These are phyloP conservation scores for Zarea fungicola DNA, from an alignment of 2,329 filamentous ascomycete genomes.

Conservation along the genomic window DNA sequence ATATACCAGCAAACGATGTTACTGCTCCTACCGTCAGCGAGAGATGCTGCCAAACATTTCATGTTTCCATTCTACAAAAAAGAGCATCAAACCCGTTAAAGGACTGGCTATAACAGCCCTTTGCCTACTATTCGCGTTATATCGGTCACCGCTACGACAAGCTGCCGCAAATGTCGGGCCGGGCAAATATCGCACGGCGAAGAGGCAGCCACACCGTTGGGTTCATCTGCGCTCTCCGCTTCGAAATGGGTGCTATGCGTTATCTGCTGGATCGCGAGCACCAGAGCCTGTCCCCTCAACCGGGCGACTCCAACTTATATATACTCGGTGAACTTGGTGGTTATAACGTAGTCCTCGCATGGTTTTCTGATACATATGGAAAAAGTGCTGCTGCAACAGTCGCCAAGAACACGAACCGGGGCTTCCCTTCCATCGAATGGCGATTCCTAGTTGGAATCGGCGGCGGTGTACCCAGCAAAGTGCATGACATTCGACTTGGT, in stretches of 20 bases:
- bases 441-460: slow-evolving; percentile 24
- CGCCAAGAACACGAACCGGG: slow-evolving; percentile 13
- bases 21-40: too few relatives aligned
- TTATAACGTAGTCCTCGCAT: slow-evolving; percentile 17
- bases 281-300: slow-evolving; percentile 69
- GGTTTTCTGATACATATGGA: slow-evolving; percentile 11
- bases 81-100: too few relatives aligned
- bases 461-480: slow-evolving; percentile 18
- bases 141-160: too few relatives aligned
- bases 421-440: slow-evolving; percentile 10
- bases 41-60: too few relatives aligned
- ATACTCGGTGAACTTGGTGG: slow-evolving; percentile 11
- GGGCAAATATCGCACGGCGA: slow-evolving; percentile 68
- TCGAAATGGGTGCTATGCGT: background rate
- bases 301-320: slow-evolving; percentile 16
- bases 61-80: too few relatives aligned
- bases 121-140: too few relatives aligned
- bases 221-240: slow-evolving; percentile 33
- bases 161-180: slow-evolving; percentile 67
- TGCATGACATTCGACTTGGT: slow-evolving; percentile 14
- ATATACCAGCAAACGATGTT: too few relatives aligned
- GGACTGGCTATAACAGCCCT: too few relatives aligned
- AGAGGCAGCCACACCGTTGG: background rate
- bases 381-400: background rate
- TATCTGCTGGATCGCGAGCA: slow-evolving; percentile 54